Conservation (phyloP, 768 basidiomycete genomes). For the Rhodotorula diobovata region DNA sequence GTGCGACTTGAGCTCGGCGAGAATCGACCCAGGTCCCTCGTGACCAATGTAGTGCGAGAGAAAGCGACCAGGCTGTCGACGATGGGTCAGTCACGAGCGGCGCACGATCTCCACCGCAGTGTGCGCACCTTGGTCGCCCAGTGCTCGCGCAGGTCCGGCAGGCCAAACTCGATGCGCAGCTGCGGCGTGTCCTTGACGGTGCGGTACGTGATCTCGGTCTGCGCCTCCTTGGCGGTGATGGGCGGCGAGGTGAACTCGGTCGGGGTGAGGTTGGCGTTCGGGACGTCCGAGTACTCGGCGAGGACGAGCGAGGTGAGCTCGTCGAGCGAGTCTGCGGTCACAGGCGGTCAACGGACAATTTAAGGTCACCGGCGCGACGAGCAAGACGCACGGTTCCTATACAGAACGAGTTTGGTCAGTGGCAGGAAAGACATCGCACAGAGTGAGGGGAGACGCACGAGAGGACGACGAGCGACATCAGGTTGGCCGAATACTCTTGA, state of each 20-base stretch:
- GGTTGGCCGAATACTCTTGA: conserved; percentile 47
- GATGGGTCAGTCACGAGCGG: not conserved
- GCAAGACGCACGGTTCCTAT: not conserved
- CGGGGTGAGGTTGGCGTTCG: conserved; percentile 20
- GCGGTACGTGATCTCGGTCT: conserved; percentile 46
- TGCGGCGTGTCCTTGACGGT: conserved; percentile 49
- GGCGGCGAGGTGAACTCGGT: conserved; percentile 19
- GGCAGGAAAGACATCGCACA: not conserved
- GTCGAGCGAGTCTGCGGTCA: conserved; percentile 33
- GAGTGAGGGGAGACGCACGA: not conserved
- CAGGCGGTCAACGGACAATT: too few relatives aligned
- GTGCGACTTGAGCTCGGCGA: conserved; percentile 74
- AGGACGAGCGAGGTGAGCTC: conserved; percentile 34
- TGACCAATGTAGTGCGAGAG: conserved; percentile 68
- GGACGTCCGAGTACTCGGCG: conserved; percentile 37
- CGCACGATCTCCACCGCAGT: rapidly evolving
- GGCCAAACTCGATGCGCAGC: conserved; percentile 47
- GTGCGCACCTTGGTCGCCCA: conserved; percentile 41
- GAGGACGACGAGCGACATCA: conserved; percentile 50
- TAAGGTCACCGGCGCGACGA: too few relatives aligned
- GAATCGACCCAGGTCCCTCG: conserved; percentile 67
- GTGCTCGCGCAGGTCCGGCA: conserved; percentile 16
- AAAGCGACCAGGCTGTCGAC: conserved; percentile 68
- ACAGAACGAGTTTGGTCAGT: not conserved
- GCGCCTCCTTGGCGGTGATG: conserved; percentile 18